A percentile compares a stretch with the other conserved stretches of the same genome.
Conservation (phyloP, 2,329 filamentous ascomycete species). For the Fusarium bactridioides region DNA sequence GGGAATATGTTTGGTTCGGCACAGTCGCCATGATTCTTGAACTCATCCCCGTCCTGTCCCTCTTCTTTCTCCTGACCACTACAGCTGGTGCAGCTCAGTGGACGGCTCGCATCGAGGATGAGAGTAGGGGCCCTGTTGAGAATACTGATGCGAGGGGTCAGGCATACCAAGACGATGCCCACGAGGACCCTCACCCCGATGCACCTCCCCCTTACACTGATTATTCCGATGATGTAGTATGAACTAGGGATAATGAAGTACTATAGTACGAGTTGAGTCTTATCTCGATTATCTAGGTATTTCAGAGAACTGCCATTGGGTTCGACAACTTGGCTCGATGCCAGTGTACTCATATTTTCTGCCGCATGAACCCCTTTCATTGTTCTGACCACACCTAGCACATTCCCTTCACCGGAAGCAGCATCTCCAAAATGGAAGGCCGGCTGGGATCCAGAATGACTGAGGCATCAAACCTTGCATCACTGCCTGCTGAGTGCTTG, state of each 20-base stretch:
- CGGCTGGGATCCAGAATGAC: not conserved
- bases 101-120: slow-evolving; percentile 79
- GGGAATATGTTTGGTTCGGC: slow-evolving; percentile 95
- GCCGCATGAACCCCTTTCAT: not conserved
- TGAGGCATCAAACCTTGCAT: not conserved
- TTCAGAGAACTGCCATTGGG: not conserved
- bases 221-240: slow-evolving; percentile 44
- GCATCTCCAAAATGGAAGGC: not conserved
- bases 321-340: not conserved
- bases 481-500: not conserved
- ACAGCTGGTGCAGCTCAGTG: slow-evolving; percentile 86
- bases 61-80: slow-evolving; percentile 91
- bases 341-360: not conserved
- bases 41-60: slow-evolving; percentile 88
- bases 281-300: not conserved
- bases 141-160: slow-evolving; percentile 13
- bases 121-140: slow-evolving; percentile 44
- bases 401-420: not conserved
- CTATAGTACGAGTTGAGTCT: not conserved
- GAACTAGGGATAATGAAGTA: not conserved
- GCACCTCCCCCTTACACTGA: slow-evolving; percentile 44
- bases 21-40: slow-evolving; percentile 84
- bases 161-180: slow-evolving; percentile 1
- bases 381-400: not conserved
- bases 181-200: slow-evolving; percentile 27